Base-by-base conservation (phyloP, 257 asterid species). In the Nicotiana paniculata region DNA sequence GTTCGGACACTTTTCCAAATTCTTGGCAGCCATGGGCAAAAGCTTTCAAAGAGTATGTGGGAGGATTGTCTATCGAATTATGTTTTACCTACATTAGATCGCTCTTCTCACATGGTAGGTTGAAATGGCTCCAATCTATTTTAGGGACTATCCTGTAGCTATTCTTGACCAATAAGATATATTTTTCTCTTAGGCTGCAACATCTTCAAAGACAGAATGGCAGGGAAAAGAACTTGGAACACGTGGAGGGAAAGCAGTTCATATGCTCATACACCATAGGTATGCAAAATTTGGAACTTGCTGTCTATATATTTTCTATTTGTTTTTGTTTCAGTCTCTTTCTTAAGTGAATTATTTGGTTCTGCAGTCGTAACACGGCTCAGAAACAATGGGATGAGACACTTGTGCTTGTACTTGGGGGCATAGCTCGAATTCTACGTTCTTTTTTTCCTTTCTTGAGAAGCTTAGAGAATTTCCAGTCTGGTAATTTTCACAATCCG, bases 331-430 rank as follows among this genome's bases (percentile, higher is more conserved):
- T 81, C 13, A 57, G 61, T 24, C 59, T 54, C 24, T 84, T 63
- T 65, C 79, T 77, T 70, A 58, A 70, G 62, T 67, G 26, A 68
- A 59, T 79, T 78, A 33, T 62, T 82, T 43, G 77, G 83, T 57
- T 83, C 81, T 80, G 88, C 92, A 96, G 99, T 86, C 99, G 99
- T 74, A 96, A 96, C 88, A 96, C 99, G 51, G 97, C 96, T 91
- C 99, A 96, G 85, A 96, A 96, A 86, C 99, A 96, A 89, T 96
- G 99, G 99, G 97, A 96, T 89, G 99, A 96, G 92, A 94, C 99
- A 59, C 98, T 96, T 88, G 99, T 93, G 84, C 94, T 96, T 84
- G 95, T 96, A 78, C 90, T 94, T 39, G 96, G 98, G 72, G 99
- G 99, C 89, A 91, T 96, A 86, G 91, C 97, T 39, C 93, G 99